phyloP scores from a whole-genome alignment of 768 basidiomycete species.

The Pleurotus ostreatus region DNA sequence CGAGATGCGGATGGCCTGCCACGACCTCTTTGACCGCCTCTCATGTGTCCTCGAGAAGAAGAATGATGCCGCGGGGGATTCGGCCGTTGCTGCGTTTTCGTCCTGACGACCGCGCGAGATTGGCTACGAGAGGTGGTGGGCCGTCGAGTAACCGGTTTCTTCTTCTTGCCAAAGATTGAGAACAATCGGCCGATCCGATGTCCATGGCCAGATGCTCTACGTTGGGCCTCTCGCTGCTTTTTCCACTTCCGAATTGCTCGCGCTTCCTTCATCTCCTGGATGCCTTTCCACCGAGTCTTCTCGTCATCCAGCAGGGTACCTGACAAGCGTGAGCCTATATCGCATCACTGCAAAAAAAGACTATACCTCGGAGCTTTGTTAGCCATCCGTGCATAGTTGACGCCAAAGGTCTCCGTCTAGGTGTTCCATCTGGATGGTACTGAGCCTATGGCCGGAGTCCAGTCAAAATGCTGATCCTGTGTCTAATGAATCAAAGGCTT shows the following conservation, averaged over 20 bases:
- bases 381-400: constrained; percentile 74
- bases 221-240: constrained; percentile 17
- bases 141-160: constrained; percentile 1
- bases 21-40: constrained; percentile 1
- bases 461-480: constrained; percentile 6
- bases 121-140: not conserved
- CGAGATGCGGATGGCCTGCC: not conserved
- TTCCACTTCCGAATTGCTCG: constrained; percentile 20
- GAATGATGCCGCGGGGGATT: not conserved
- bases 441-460: constrained; percentile 13
- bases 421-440: constrained; percentile 41
- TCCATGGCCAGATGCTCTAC: constrained; percentile 13
- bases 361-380: constrained; percentile 46
- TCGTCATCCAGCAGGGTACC: constrained; percentile 68
- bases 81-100: constrained; percentile 5
- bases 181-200: constrained; percentile 9
- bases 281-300: constrained; percentile 53
- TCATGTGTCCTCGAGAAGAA: not conserved
- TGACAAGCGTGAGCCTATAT: constrained; percentile 26
- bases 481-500: constrained; percentile 9
- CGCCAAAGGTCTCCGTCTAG: constrained; percentile 41
- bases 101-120: constrained; percentile 5
- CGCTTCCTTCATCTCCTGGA: constrained; percentile 67
- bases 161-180: constrained; percentile 10
- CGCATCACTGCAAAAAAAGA: not conserved